Conservation (phyloP, 805 yeast genomes). For the Saturnispora sanitii region DNA sequence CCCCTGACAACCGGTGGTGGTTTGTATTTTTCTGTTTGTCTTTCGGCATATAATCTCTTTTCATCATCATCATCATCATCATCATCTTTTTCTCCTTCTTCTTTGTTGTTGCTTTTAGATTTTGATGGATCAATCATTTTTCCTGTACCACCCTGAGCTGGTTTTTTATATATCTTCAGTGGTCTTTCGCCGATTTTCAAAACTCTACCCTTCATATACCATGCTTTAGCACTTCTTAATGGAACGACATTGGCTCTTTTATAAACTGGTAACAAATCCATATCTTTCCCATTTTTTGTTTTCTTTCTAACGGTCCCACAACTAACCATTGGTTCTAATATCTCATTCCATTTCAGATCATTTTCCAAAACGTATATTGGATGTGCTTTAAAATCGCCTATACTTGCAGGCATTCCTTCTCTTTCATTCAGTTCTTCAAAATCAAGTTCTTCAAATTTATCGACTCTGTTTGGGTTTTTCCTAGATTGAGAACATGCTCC, state of each 20-base stretch:
- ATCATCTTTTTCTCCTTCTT: conserved; percentile 12
- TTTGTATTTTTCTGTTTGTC: conserved; percentile 61
- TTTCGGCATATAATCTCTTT: conserved; percentile 58
- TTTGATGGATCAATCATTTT: too few relatives aligned
- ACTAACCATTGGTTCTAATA: conserved; percentile 54
- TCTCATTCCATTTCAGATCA: conserved; percentile 64
- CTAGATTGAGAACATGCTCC: conserved; percentile 23
- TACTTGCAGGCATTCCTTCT: conserved; percentile 83
- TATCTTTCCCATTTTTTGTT: conserved; percentile 29
- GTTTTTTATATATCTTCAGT: conserved; percentile 32
- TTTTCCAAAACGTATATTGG: conserved; percentile 76
- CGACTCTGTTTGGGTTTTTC: conserved; percentile 26
- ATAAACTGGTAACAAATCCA: conserved; percentile 46
- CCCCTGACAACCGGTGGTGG: conserved; percentile 67
- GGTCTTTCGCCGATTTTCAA: conserved; percentile 65
- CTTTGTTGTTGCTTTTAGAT: too few relatives aligned
- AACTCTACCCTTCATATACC: conserved; percentile 77
- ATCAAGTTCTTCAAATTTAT: conserved; percentile 49
- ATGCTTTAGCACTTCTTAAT: conserved; percentile 67
- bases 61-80: conserved; percentile 44
- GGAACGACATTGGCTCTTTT: conserved; percentile 52
- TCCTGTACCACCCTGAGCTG: conserved; percentile 2
- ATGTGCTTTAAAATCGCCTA: conserved; percentile 77
- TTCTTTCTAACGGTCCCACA: conserved; percentile 60
- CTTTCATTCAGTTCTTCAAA: conserved; percentile 49